These are phyloP conservation scores for Neofusicoccum cordaticola DNA, from an alignment of 2,329 filamentous ascomycete species.

Conservation along the genomic window DNA sequence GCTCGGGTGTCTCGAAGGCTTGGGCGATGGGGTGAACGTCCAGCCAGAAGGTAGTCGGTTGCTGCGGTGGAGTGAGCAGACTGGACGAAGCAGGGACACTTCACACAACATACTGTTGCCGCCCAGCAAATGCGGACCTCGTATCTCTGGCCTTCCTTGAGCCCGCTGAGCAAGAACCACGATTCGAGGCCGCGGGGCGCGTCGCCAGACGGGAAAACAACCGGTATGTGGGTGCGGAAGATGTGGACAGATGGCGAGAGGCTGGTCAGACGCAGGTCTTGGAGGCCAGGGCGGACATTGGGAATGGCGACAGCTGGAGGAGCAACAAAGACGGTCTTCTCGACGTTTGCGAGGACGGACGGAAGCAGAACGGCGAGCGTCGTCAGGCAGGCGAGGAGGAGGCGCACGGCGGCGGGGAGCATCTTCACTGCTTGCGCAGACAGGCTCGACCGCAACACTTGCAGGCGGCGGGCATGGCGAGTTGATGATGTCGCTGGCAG, in stretches of 20 bases:
- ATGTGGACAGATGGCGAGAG: constrained; percentile 57
- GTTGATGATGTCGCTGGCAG: constrained; percentile 5
- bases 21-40: constrained; percentile 60
- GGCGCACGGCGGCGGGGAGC: not conserved
- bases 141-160: constrained; percentile 74
- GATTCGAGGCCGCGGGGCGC: constrained; percentile 59
- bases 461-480: constrained; percentile 9
- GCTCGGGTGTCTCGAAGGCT: constrained; percentile 60
- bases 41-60: constrained; percentile 79
- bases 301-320: constrained; percentile 60
- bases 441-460: constrained; percentile 16
- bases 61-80: constrained; percentile 50
- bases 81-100: not conserved
- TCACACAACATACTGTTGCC: constrained; percentile 67
- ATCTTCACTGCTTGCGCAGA: constrained; percentile 16
- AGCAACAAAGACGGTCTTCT: constrained; percentile 85
- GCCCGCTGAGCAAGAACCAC: constrained; percentile 74
- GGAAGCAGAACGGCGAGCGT: not conserved
- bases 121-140: constrained; percentile 93
- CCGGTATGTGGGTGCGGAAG: constrained; percentile 63
- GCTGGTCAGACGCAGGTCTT: constrained; percentile 61
- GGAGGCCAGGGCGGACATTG: constrained; percentile 54
- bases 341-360: constrained; percentile 66
- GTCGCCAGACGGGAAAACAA: constrained; percentile 62
- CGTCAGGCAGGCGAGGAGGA: not conserved